These are phyloP conservation scores for Letharia lupina DNA, from an alignment of 495 filamentous ascomycete species.

Conservation along the genomic window DNA sequence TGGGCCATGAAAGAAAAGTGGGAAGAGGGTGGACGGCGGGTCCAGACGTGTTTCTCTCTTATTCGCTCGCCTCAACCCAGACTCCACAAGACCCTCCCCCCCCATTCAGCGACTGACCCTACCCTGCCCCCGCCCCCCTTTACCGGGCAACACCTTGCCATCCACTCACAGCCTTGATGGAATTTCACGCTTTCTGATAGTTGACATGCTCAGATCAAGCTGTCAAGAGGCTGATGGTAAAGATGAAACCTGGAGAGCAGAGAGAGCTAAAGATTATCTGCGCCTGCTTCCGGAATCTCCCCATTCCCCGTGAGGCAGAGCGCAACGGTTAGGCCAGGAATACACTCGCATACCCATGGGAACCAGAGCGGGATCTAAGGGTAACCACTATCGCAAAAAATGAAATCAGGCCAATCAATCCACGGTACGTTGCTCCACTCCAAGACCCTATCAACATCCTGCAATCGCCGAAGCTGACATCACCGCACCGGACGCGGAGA, in stretches of 20 bases:
- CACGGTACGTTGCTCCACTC: conserved; percentile 2
- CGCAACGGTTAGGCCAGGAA: conserved; percentile 2
- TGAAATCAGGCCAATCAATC: not conserved
- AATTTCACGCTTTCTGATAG: not conserved
- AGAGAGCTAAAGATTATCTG: conserved; percentile 4
- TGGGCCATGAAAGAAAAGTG: not conserved
- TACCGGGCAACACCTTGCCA: conserved; percentile 2
- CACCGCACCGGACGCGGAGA: not conserved
- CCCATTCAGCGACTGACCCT: conserved; percentile 13
- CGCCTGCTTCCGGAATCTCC: conserved; percentile 9
- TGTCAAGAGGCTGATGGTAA: not conserved
- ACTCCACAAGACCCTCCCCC: not conserved
- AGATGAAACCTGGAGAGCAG: not conserved
- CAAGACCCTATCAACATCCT: not conserved
- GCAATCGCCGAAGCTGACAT: conserved; percentile 7
- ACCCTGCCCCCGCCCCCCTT: not conserved
- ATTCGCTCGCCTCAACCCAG: conserved; percentile 12
- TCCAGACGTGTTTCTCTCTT: conserved; percentile 8
- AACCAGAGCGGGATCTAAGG: conserved; percentile 15
- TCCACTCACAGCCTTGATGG: not conserved
- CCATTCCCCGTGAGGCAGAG: conserved; percentile 15
- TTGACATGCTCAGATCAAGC: not conserved
- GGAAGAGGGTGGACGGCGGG: not conserved
- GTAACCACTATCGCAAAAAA: conserved; percentile 6
- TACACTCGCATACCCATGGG: conserved; percentile 12